Evolutionary conservation across 371 early-diverging fungal genomes (phyloP), one percentile per base, ranked within the genome.

Genomic region (Mortierella sp.): DNA sequence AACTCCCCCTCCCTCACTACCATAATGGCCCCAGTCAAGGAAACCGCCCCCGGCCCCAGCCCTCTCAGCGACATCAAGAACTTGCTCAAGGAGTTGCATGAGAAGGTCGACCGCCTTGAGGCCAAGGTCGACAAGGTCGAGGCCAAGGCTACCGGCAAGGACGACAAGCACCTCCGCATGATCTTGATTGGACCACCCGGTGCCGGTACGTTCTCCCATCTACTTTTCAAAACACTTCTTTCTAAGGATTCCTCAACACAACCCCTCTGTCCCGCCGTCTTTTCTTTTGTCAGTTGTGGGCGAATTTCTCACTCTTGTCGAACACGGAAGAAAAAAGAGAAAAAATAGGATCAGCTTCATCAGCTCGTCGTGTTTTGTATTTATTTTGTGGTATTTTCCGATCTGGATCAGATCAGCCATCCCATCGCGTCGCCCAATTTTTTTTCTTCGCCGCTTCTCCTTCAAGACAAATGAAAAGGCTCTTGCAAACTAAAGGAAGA

Each of bases 161-260:
- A 76, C 6, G 68, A 81, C 37, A 85, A 91, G 85, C 70, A 83
- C 41, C 89, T 95, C 61, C 94, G 95, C 86, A 94, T 94, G 97
- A 94, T 98, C 88, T 93, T 99, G 89, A 96, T 98, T 94, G 99
- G 99, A 66, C 98, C 99, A 61, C 99, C 99, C 72, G 96, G 96
- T 85, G 94, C 98, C 63, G 98, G 98, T 93, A 89, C 74, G 87
- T 80, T 47, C 31, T 37, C 29, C 22, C 22, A 22, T 22, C 61
- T 16, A 34, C 55, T 31, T 55, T 22, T 19, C 7, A 6, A 5
- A 6, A 19, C 34, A 14, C 40, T 31, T 26, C 13, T 53, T 44
- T 26, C 29, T 39, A n/a, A n/a, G n/a, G n/a, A n/a, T n/a, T n/a
- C n/a, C n/a, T n/a, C n/a, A n/a, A n/a, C n/a, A n/a, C n/a, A n/a